A percentile compares a stretch with the other conserved stretches of the same genome.
phyloP scores from a whole-genome alignment of 208 protist species.

The Leishmania aethiopica region DNA sequence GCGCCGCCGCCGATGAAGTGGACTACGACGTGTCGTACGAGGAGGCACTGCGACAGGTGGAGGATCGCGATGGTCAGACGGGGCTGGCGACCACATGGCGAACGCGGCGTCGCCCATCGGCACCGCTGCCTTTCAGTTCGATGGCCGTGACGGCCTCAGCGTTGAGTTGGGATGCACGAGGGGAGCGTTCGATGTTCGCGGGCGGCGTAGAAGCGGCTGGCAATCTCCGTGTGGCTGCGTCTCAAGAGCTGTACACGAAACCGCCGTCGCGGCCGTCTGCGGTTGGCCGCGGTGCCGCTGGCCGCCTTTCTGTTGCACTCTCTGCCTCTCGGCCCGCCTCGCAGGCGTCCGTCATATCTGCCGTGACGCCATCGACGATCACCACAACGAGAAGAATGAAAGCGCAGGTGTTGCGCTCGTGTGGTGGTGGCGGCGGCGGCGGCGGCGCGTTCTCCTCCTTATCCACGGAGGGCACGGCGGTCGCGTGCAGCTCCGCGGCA shows the following conservation, averaged over 20 bases:
- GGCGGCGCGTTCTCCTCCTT: conserved; percentile 1
- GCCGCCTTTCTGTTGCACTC: conserved; percentile 6
- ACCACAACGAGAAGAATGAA: not conserved
- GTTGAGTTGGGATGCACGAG: not conserved
- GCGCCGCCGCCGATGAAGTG: conserved; percentile 20
- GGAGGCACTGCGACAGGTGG: conserved; percentile 22
- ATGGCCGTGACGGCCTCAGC: not conserved
- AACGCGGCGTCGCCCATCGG: conserved; percentile 4
- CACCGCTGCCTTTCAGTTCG: not conserved
- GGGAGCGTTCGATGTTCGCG: too few relatives aligned
- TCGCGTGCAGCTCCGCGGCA: conserved; percentile 27
- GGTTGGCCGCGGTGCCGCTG: not conserved
- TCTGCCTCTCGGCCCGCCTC: not conserved
- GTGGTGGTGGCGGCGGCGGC: not conserved
- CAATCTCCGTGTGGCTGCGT: not conserved
- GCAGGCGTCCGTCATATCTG: not conserved
- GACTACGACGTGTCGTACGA: conserved; percentile 33
- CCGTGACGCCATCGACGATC: not conserved
- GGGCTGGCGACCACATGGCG: conserved; percentile 30
- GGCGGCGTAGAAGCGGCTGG: not conserved
- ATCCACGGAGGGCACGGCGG: conserved; percentile 31
- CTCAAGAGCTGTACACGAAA: not conserved
- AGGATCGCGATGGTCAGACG: conserved; percentile 22
- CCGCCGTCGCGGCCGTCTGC: not conserved
- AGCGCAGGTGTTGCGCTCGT: not conserved